Evolutionary conservation across 768 basidiomycete genomes (phyloP).

Genomic region (Podaxis carcinomalis): DNA sequence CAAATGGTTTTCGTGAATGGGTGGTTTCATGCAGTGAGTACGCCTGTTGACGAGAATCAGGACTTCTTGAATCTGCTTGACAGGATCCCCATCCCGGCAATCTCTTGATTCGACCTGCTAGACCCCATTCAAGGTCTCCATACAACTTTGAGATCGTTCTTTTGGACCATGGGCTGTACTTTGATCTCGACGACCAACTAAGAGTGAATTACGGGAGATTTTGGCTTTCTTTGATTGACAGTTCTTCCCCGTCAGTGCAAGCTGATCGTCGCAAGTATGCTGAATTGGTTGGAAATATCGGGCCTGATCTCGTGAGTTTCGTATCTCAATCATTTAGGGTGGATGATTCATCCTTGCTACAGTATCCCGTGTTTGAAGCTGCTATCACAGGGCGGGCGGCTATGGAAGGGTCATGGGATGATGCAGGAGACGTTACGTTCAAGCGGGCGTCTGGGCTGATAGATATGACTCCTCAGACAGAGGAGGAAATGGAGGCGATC

Average conservation of each 20-base stretch:
- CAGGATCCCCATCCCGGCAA: constrained; percentile 95
- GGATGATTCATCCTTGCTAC: constrained; percentile 1
- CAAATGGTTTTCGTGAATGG: constrained; percentile 96
- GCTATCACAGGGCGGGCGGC: constrained; percentile 88
- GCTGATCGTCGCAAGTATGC: constrained; percentile 83
- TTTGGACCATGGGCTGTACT: constrained; percentile 92
- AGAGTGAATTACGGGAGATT: constrained; percentile 83
- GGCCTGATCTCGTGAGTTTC: constrained; percentile 70
- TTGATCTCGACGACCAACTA: constrained; percentile 78
- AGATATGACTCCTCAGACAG: constrained; percentile 66
- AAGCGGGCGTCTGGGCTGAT: constrained; percentile 73
- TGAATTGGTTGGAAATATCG: constrained; percentile 85
- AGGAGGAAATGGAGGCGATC: constrained; percentile 77
- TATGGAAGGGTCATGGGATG: constrained; percentile 58
- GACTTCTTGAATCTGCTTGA: constrained; percentile 1
- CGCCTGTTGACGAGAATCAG: background rate
- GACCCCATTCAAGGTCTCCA: constrained; percentile 59
- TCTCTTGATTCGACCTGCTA: constrained; percentile 80
- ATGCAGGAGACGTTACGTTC: constrained; percentile 36
- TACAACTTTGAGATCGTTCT: constrained; percentile 97
- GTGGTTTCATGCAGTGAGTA: constrained; percentile 76
- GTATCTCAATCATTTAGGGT: background rate
- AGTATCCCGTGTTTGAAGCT: constrained; percentile 92
- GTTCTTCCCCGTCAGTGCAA: constrained; percentile 58
- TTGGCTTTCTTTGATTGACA: constrained; percentile 85